Evolutionary conservation across 768 basidiomycete genomes (phyloP).

Genomic region (Agrocybe praecox): DNA sequence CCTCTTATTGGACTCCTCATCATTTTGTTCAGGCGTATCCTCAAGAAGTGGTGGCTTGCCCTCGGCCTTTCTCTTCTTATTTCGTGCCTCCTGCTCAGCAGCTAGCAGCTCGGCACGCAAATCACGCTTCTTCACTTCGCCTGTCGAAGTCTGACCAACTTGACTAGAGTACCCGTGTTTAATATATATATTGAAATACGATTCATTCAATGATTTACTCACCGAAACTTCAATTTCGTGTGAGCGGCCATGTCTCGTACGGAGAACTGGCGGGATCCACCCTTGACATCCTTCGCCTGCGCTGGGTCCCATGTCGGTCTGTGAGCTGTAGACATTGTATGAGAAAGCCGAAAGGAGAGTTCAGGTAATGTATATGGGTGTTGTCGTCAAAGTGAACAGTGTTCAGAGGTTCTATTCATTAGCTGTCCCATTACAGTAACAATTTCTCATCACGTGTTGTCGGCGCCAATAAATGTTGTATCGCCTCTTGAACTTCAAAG

Average conservation of each 20-base stretch:
- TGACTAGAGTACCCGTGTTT: conserved; percentile 49
- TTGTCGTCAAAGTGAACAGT: not conserved
- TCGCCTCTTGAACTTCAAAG: too few relatives aligned
- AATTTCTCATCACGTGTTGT: conserved; percentile 17
- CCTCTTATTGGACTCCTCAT: conserved; percentile 77
- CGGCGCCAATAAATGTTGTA: not conserved
- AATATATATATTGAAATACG: not conserved
- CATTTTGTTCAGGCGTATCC: conserved; percentile 33
- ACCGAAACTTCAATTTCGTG: conserved; percentile 98
- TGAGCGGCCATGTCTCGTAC: conserved; percentile 93
- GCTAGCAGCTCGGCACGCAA: conserved; percentile 79
- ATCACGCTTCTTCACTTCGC: conserved; percentile 79
- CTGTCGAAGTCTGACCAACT: conserved; percentile 83
- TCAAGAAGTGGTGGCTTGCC: conserved; percentile 60
- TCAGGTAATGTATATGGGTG: not conserved
- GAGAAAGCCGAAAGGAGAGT: not conserved
- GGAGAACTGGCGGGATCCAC: conserved; percentile 90
- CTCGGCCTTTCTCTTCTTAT: conserved; percentile 92
- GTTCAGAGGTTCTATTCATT: not conserved
- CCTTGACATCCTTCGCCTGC: conserved; percentile 89
- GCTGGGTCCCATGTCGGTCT: conserved; percentile 98
- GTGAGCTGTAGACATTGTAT: conserved; percentile 84
- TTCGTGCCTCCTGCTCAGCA: conserved; percentile 86
- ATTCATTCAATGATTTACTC: conserved; percentile 5
- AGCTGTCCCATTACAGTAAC: not conserved